These are phyloP conservation scores for Penicillium arizonense DNA, from an alignment of 495 filamentous ascomycete species.

Conservation along the genomic window DNA sequence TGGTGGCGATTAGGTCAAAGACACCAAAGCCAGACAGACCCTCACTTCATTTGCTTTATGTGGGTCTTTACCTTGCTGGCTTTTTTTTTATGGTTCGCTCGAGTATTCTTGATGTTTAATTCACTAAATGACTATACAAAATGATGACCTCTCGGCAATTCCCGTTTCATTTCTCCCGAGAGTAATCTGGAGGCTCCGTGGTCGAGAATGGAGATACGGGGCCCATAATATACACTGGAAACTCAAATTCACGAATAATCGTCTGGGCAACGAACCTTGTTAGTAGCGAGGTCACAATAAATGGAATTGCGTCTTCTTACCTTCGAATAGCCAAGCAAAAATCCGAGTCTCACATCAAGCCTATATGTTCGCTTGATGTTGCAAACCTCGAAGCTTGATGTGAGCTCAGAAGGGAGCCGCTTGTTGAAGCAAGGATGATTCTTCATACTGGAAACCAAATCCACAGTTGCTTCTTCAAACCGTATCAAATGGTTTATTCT, in stretches of 20 bases:
- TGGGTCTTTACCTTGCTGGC: too few relatives aligned
- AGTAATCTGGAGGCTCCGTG: too few relatives aligned
- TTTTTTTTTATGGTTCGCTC: too few relatives aligned
- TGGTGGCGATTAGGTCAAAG: too few relatives aligned
- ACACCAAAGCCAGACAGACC: too few relatives aligned
- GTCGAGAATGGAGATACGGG: background rate
- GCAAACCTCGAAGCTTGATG: slow-evolving; percentile 4
- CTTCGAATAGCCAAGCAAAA: background rate
- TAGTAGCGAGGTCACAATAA: background rate
- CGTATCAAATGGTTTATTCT: background rate
- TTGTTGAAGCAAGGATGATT: background rate
- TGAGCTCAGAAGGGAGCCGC: background rate
- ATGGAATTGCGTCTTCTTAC: background rate
- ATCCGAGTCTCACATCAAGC: background rate
- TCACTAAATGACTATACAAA: too few relatives aligned
- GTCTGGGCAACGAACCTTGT: background rate
- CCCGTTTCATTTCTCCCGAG: too few relatives aligned
- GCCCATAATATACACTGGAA: slow-evolving; percentile 1
- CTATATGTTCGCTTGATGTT: slow-evolving; percentile 2
- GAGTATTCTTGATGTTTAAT: too few relatives aligned
- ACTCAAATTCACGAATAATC: background rate
- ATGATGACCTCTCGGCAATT: too few relatives aligned
- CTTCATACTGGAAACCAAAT: background rate
- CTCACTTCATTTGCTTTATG: too few relatives aligned
- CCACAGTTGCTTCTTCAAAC: background rate